Evolutionary conservation across 2,329 filamentous ascomycete species (phyloP).

Genomic region (Fusarium compactum): DNA sequence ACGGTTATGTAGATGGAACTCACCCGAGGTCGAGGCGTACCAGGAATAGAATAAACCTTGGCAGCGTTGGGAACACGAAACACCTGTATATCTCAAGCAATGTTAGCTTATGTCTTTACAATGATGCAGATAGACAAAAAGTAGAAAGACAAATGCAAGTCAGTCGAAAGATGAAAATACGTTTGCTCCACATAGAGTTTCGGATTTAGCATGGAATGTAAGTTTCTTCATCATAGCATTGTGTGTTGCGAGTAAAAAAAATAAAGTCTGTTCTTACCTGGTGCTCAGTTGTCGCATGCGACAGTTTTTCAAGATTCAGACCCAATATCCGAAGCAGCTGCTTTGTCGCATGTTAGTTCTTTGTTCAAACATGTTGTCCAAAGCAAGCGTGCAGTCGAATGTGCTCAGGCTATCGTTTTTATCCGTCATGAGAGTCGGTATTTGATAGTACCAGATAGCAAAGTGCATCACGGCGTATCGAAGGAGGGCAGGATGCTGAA

Average conservation of each 20-base stretch:
- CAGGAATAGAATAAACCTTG: conserved; percentile 52
- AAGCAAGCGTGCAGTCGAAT: conserved; percentile 16
- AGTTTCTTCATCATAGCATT: conserved; percentile 72
- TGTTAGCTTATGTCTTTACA: conserved; percentile 40
- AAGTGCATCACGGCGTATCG: conserved; percentile 53
- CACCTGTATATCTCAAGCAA: conserved; percentile 40
- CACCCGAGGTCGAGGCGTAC: conserved; percentile 64
- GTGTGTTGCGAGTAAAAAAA: conserved; percentile 31
- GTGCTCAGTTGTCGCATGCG: neutral
- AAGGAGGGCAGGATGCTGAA: conserved; percentile 1
- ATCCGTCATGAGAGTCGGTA: conserved; percentile 59
- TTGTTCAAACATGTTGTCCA: conserved; percentile 9
- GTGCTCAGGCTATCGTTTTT: conserved; percentile 50
- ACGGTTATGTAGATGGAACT: conserved; percentile 53
- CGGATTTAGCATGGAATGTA: conserved; percentile 84
- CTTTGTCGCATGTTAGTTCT: conserved; percentile 20
- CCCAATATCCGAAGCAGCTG: neutral
- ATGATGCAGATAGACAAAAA: conserved; percentile 30
- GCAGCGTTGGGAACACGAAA: neutral
- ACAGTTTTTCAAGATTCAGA: neutral
- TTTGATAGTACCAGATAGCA: conserved; percentile 61
- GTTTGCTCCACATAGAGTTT: conserved; percentile 73
- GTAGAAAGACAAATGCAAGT: conserved; percentile 56
- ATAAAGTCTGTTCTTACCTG: conserved; percentile 47
- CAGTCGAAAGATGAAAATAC: conserved; percentile 90